phyloP scores from a whole-genome alignment of 305 asterid genomes.

The Salvia sclarea region DNA sequence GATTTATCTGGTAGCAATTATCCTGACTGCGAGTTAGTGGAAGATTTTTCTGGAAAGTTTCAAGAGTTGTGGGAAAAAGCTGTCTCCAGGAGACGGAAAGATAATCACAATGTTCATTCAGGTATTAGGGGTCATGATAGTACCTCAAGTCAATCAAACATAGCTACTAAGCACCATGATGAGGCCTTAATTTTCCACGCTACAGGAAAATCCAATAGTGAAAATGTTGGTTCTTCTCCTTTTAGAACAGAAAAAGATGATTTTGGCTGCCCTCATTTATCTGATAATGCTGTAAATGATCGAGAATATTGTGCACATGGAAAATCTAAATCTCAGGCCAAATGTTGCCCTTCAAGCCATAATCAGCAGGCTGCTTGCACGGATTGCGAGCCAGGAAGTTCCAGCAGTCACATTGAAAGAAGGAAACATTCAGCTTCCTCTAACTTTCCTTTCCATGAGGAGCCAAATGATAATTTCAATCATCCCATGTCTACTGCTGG shows the following conservation, averaged over 20 bases:
- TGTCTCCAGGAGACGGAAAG: slow-evolving; percentile 51
- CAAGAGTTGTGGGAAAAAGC: slow-evolving; percentile 87
- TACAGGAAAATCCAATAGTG: slow-evolving; percentile 30
- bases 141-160: slow-evolving; percentile 37
- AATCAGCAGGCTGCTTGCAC: slow-evolving; percentile 22
- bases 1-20: slow-evolving; percentile 51
- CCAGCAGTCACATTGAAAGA: not conserved
- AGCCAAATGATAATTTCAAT: not conserved
- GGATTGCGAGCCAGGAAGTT: not conserved
- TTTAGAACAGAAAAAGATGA: slow-evolving; percentile 28
- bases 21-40: slow-evolving; percentile 69
- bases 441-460: not conserved
- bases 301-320: slow-evolving; percentile 5
- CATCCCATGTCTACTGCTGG: not conserved
- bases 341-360: slow-evolving; percentile 30
- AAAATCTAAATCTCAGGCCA: slow-evolving; percentile 26
- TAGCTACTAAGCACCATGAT: slow-evolving; percentile 28
- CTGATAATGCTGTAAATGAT: slow-evolving; percentile 14
- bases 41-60: slow-evolving; percentile 64
- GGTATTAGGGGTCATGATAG: slow-evolving; percentile 36
- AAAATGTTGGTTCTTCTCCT: slow-evolving; percentile 34
- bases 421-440: not conserved
- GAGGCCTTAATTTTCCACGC: slow-evolving; percentile 32
- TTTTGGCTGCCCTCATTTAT: slow-evolving; percentile 24
- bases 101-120: slow-evolving; percentile 39